Conservation (phyloP, 2,329 filamentous ascomycete species). For the Dryadomyces quercivorus region DNA sequence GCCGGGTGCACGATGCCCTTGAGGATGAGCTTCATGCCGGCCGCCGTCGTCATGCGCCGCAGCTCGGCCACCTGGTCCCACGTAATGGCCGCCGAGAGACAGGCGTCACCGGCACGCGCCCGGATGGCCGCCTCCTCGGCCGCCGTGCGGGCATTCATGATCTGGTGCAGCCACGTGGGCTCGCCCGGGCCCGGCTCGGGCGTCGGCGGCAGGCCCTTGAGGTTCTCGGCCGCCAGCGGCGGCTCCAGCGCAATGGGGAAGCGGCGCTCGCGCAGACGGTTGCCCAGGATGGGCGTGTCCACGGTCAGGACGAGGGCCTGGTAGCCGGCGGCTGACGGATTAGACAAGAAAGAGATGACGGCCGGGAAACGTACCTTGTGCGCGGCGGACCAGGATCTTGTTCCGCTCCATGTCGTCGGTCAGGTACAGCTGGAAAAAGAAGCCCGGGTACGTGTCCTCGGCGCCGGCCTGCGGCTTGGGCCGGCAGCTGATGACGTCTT, state of each 20-base stretch:
- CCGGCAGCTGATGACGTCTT: constrained; percentile 27
- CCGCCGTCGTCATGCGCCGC: background rate
- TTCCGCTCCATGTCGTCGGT: constrained; percentile 25
- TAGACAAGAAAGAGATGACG: background rate
- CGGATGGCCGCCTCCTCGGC: background rate
- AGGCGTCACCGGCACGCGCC: background rate
- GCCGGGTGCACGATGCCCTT: constrained; percentile 25
- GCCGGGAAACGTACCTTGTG: background rate
- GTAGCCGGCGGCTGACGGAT: constrained; percentile 7
- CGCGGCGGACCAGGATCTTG: constrained; percentile 14
- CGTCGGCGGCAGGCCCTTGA: background rate
- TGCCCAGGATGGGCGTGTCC: constrained; percentile 32
- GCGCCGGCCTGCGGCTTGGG: constrained; percentile 16
- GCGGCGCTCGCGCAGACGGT: constrained; percentile 4
- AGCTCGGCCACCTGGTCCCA: constrained; percentile 1
- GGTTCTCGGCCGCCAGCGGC: background rate
- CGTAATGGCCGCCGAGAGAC: background rate
- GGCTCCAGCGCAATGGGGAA: background rate
- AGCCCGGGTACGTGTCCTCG: constrained; percentile 28
- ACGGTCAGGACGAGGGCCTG: constrained; percentile 35
- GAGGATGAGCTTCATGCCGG: constrained; percentile 9
- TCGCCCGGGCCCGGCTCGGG: background rate
- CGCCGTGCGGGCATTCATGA: background rate
- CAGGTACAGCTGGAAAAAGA: constrained; percentile 36
- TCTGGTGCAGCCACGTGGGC: background rate